A percentile compares a stretch with the other conserved stretches of the same genome.
These are phyloP conservation scores for Xylariales sp. DNA, from an alignment of 2,329 filamentous ascomycete species.

Conservation along the genomic window DNA sequence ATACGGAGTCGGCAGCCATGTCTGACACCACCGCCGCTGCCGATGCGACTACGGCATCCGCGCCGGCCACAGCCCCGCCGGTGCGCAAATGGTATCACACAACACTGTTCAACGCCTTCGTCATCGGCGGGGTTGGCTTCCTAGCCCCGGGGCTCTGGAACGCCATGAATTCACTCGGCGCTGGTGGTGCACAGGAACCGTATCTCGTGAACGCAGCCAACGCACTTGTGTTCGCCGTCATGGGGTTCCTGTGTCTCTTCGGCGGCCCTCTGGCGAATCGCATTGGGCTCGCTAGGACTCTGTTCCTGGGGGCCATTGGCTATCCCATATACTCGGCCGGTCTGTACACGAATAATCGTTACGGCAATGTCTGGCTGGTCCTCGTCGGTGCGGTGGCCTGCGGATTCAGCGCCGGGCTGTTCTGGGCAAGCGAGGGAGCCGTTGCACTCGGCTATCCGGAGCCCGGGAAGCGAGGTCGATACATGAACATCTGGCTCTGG, in stretches of 20 bases:
- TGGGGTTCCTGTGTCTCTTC: constrained; percentile 29
- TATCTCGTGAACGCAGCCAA: constrained; percentile 39
- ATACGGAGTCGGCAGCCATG: too few species aligned
- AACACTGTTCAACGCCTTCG: constrained; percentile 48
- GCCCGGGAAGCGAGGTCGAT: constrained; percentile 59
- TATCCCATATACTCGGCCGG: constrained; percentile 32
- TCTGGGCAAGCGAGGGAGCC: constrained; percentile 73
- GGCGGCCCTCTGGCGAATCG: constrained; percentile 29
- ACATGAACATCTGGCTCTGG: constrained; percentile 65
- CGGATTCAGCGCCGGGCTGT: constrained; percentile 65
- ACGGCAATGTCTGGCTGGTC: constrained; percentile 58
- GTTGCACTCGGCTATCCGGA: constrained; percentile 70
- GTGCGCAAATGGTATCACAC: constrained; percentile 40
- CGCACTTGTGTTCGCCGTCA: constrained; percentile 30
- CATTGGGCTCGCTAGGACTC: constrained; percentile 26
- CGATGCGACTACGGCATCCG: too few species aligned
- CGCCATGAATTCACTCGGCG: constrained; percentile 49
- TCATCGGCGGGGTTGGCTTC: constrained; percentile 49
- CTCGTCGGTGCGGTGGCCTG: constrained; percentile 65
- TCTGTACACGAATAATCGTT: constrained; percentile 37
- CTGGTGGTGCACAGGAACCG: constrained; percentile 46
- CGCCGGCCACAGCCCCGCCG: not conserved
- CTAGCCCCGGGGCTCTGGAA: constrained; percentile 49
- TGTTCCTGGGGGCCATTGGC: constrained; percentile 29
- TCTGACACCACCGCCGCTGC: not conserved